These are phyloP conservation scores for Diaporthe sp. DNA, from an alignment of 2,329 filamentous ascomycete species.

Conservation along the genomic window DNA sequence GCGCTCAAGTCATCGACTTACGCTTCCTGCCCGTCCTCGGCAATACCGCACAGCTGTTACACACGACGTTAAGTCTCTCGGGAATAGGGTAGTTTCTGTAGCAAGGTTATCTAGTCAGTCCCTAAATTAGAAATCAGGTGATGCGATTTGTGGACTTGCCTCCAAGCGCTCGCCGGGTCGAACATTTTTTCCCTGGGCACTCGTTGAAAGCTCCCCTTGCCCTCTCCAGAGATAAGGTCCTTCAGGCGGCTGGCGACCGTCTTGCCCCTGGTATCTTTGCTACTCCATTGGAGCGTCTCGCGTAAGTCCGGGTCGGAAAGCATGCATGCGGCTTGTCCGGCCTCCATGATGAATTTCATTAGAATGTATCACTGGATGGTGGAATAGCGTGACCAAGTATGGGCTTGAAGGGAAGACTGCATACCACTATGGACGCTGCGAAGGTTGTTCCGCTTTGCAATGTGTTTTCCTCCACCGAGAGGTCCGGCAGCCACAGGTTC, in stretches of 20 bases:
- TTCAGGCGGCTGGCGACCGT: constrained; percentile 19
- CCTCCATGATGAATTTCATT: background rate
- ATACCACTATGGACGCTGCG: constrained; percentile 15
- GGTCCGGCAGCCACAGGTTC: background rate
- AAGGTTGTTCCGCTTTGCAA: constrained; percentile 24
- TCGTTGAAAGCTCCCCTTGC: constrained; percentile 11
- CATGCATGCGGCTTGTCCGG: constrained; percentile 18
- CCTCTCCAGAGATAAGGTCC: background rate
- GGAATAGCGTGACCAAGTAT: too few relatives aligned
- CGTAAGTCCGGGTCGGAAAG: background rate
- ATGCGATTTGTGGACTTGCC: background rate
- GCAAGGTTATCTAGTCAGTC: background rate
- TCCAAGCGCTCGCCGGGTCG: constrained; percentile 17
- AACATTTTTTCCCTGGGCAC: background rate
- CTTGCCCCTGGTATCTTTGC: background rate
- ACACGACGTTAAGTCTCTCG: background rate
- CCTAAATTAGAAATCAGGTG: rapidly evolving
- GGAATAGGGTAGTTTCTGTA: background rate
- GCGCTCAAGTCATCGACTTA: background rate
- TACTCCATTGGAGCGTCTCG: background rate
- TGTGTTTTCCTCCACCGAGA: constrained; percentile 12
- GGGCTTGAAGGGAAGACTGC: background rate
- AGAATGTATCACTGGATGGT: background rate
- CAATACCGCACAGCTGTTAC: constrained; percentile 1
- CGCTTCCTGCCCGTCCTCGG: background rate